A percentile compares a stretch with the other conserved stretches of the same genome.
phyloP scores from a whole-genome alignment of 208 protist species.

The Trypanosoma boissoni region DNA sequence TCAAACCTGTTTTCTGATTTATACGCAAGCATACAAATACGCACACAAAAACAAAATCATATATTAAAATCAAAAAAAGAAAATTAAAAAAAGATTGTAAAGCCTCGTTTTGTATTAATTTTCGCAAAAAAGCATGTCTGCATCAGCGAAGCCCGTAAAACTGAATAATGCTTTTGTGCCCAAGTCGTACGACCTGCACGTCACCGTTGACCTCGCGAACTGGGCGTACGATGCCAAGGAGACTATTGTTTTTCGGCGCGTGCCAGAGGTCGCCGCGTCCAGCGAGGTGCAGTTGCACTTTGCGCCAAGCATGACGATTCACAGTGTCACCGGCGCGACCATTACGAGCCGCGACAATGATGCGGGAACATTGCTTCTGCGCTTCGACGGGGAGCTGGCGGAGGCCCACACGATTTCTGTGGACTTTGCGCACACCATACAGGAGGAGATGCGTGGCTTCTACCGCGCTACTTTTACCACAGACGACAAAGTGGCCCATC shows the following conservation, averaged over 20 bases:
- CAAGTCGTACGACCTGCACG: conserved; percentile 56
- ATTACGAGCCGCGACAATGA: conserved; percentile 41
- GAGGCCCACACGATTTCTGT: conserved; percentile 46
- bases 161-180: conserved; percentile 78
- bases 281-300: conserved; percentile 68
- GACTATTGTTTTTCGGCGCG: conserved; percentile 50
- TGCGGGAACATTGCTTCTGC: conserved; percentile 56
- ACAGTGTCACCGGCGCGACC: conserved; percentile 41
- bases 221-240: conserved; percentile 77
- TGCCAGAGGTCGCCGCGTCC: conserved; percentile 22
- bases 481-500: conserved; percentile 67
- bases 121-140: no score
- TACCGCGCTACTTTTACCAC: conserved; percentile 76
- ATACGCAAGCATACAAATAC: neutral
- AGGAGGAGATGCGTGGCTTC: conserved; percentile 91
- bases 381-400: conserved; percentile 24
- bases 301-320: conserved; percentile 52
- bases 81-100: no score
- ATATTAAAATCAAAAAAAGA: no score
- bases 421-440: conserved; percentile 75
- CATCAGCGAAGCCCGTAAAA: conserved; percentile 38
- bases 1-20: conserved; percentile 3
- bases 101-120: no score
- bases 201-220: conserved; percentile 60
- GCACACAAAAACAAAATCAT: neutral